Percentiles rank a stretch among this genome's conserved stretches.
phyloP scores from a whole-genome alignment of 176 grass and related monocot genomes.

The Triticum turgidum region DNA sequence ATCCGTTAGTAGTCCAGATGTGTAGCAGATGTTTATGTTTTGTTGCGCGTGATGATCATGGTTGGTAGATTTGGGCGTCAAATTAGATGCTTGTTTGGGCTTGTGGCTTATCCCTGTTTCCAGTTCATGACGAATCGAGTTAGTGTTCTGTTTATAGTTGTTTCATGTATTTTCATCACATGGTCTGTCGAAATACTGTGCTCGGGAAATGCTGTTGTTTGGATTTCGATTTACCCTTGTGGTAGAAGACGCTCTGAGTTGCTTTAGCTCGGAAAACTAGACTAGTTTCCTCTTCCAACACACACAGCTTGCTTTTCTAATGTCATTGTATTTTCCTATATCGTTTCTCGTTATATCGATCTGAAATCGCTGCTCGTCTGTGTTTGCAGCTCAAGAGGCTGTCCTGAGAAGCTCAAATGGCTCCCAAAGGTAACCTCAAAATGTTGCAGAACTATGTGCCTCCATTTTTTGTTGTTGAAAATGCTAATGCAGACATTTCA shows the following conservation, averaged over 20 bases:
- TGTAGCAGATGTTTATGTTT: neutral
- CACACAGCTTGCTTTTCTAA: neutral
- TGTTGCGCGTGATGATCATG: neutral
- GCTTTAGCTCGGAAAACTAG: neutral
- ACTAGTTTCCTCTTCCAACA: neutral
- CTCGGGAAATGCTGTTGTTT: neutral
- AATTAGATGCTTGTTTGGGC: neutral
- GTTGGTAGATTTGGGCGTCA: neutral
- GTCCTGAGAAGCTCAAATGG: conserved; percentile 34
- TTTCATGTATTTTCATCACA: neutral
- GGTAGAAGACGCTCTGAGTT: neutral
- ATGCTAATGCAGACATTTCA: neutral
- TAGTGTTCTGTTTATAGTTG: neutral
- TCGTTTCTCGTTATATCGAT: too few species aligned
- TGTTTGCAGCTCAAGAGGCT: conserved; percentile 13
- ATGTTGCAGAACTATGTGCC: neutral
- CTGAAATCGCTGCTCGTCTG: neutral
- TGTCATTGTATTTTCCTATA: neutral
- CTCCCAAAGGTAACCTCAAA: conserved; percentile 36
- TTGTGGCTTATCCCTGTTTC: neutral
- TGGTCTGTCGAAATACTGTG: neutral
- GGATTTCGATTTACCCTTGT: neutral
- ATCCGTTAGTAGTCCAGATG: neutral
- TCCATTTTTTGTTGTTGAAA: neutral
- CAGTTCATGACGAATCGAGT: neutral